Conservation (phyloP, 208 protist genomes). For the Tritrichomonas musculus region DNA sequence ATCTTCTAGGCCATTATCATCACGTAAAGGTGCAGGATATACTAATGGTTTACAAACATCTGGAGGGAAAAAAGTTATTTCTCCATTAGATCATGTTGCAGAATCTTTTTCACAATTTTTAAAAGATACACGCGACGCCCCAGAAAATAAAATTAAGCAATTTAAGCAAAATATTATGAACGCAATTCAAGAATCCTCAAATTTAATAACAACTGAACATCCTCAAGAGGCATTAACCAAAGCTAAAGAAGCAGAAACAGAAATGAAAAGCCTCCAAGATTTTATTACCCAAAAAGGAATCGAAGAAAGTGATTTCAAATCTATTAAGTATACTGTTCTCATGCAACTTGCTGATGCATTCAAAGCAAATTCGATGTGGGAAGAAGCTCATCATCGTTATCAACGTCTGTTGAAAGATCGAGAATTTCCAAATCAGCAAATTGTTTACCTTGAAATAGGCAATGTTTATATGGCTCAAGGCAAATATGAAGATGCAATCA, state of each 20-base stretch:
- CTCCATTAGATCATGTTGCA: not conserved
- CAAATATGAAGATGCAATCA: conserved; percentile 17
- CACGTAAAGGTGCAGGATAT: not conserved
- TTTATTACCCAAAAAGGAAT: not conserved
- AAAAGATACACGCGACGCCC: not conserved
- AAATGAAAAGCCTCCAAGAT: not conserved
- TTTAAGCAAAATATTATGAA: not conserved
- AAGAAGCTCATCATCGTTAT: not conserved
- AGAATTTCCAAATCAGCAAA: not conserved
- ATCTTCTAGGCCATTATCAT: not conserved
- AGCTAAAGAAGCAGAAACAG: conserved; percentile 1
- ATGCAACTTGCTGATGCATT: not conserved
- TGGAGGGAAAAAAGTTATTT: conserved; percentile 7
- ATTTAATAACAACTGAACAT: not conserved
- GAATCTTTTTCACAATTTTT: conserved; percentile 24
- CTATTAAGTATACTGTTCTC: not conserved
- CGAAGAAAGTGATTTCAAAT: not conserved
- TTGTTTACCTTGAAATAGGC: conserved; percentile 7
- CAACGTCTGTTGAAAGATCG: not conserved
- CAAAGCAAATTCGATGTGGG: not conserved
- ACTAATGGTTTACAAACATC: not conserved
- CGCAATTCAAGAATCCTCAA: not conserved
- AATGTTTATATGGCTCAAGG: not conserved
- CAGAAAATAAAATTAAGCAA: not conserved
- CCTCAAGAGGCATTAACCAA: not conserved